Conservation (phyloP, 768 basidiomycete species). For the Tylopilus felleus region DNA sequence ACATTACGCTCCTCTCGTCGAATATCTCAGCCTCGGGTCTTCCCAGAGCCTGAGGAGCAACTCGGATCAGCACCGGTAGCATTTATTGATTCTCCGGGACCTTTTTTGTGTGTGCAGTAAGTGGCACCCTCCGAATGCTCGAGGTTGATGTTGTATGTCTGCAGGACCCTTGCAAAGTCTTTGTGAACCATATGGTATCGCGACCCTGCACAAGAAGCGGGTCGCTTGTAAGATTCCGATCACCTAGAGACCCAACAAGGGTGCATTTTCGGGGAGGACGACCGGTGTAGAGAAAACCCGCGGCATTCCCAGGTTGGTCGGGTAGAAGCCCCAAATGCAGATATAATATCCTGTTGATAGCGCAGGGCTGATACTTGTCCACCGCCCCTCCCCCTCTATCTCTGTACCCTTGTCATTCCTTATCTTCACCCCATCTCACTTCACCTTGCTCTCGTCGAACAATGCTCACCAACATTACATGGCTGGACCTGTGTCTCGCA, state of each 20-base stretch:
- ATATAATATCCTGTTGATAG: slow-evolving; percentile 16
- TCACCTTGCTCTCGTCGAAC: neutral
- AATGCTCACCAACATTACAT: slow-evolving; percentile 28
- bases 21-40: neutral
- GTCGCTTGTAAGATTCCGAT: slow-evolving; percentile 6
- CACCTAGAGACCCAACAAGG: slow-evolving; percentile 1
- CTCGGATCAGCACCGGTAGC: neutral
- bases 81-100: neutral
- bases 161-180: neutral
- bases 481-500: slow-evolving; percentile 33
- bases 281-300: slow-evolving; percentile 14
- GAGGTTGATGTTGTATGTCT: neutral
- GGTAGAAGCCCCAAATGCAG: slow-evolving; percentile 11
- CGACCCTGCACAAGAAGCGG: neutral
- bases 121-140: neutral
- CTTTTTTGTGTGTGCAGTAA: neutral
- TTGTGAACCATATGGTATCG: neutral
- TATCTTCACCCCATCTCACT: slow-evolving; percentile 4
- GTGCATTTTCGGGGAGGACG: slow-evolving; percentile 1
- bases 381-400: neutral
- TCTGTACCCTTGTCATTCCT: slow-evolving; percentile 9
- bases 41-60: too few relatives aligned
- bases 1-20: neutral
- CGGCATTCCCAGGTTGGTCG: slow-evolving; percentile 24
- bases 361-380: neutral